Evolutionary conservation across 176 grass and related monocot species (phyloP).

Genomic region (Elaeis guineensis): DNA sequence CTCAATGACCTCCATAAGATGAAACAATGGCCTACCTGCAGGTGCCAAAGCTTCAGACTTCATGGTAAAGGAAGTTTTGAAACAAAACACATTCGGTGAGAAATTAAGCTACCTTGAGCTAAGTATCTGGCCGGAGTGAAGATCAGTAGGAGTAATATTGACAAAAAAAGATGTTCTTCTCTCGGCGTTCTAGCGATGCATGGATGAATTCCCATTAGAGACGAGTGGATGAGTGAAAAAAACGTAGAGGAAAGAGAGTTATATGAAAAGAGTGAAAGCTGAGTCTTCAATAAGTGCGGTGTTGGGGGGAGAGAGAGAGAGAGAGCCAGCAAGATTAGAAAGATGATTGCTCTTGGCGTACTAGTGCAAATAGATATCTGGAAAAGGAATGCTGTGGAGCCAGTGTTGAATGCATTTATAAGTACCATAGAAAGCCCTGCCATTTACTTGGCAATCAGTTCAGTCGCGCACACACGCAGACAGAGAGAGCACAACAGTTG

Average conservation of each 20-base stretch:
- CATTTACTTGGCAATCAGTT: slow-evolving; percentile 18
- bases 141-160: too few species aligned
- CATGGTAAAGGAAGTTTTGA: too few species aligned
- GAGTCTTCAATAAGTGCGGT: slow-evolving; percentile 19
- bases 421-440: slow-evolving; percentile 33
- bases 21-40: slow-evolving; percentile 28
- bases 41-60: neutral
- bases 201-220: too few species aligned
- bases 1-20: slow-evolving; percentile 15
- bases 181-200: too few species aligned
- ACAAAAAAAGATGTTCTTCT: too few species aligned
- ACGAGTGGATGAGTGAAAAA: too few species aligned
- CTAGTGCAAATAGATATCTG: neutral
- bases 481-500: slow-evolving; percentile 4
- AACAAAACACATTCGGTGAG: neutral
- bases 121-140: neutral
- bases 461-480: too few species aligned
- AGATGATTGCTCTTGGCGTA: neutral
- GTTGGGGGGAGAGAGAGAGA: neutral
- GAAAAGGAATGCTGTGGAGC: slow-evolving; percentile 25
- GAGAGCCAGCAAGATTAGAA: neutral
- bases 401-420: slow-evolving; percentile 41
- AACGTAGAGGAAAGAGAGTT: too few species aligned
- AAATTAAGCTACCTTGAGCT: slow-evolving; percentile 21
- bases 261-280: too few species aligned